Conservation (phyloP, 108 stramenopile species). For the Fragilariopsis cylindrus region DNA sequence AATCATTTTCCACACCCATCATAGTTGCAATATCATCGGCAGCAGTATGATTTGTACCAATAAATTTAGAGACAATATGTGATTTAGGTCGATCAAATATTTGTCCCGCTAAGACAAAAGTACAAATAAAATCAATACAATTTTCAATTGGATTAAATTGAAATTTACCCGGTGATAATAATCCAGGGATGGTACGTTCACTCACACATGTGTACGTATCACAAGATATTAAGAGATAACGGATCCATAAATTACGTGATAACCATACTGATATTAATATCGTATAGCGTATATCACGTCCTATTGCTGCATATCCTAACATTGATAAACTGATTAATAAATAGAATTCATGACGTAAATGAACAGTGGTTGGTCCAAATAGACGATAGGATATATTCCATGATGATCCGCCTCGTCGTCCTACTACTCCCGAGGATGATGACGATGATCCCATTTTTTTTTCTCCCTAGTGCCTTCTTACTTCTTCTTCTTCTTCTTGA, state of each 20-base stretch:
- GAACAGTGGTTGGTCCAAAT: slow-evolving; percentile 45
- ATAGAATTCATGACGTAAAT: slow-evolving; percentile 46
- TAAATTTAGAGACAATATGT: slow-evolving; percentile 25
- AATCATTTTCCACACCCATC: background rate
- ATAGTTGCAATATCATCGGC: background rate
- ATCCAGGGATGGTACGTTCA: background rate
- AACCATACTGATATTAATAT: background rate
- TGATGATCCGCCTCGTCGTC: background rate
- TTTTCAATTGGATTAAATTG: background rate
- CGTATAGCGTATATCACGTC: background rate
- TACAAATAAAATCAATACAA: slow-evolving; percentile 22
- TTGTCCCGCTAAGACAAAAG: slow-evolving; percentile 38
- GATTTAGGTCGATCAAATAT: slow-evolving; percentile 49
- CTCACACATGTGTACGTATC: slow-evolving; percentile 26
- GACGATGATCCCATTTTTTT: background rate
- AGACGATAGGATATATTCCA: slow-evolving; percentile 25
- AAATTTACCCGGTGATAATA: background rate
- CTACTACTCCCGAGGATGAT: background rate
- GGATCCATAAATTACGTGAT: slow-evolving; percentile 2
- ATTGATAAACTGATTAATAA: slow-evolving; percentile 28
- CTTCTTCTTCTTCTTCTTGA: background rate
- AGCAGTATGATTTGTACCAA: slow-evolving; percentile 21
- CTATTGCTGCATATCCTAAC: slow-evolving; percentile 25
- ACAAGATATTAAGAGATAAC: slow-evolving; percentile 41
- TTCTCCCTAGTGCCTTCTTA: background rate